Percentiles rank a stretch among this genome's conserved stretches.
phyloP scores from a whole-genome alignment of 768 basidiomycete species.

The Leucosporidium creatinivorum region DNA sequence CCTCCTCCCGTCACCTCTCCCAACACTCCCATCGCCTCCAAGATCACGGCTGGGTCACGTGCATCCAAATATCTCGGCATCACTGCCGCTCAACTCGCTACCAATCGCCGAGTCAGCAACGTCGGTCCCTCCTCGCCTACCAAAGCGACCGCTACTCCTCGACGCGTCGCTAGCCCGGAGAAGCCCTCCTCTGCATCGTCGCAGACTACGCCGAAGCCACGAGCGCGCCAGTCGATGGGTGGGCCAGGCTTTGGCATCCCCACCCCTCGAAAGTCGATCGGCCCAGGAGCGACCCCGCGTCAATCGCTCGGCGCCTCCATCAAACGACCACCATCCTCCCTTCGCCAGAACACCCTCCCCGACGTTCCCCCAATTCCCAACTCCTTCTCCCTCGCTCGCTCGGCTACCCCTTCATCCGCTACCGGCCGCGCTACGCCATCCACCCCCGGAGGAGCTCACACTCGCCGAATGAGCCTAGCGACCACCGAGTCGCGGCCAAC shows the following conservation, averaged over 20 bases:
- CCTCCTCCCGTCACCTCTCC: conserved; percentile 61
- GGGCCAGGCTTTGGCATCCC: not conserved
- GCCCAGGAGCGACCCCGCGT: conserved; percentile 7
- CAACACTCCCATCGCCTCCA: not conserved
- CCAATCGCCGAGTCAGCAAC: conserved; percentile 38
- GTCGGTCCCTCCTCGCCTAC: not conserved
- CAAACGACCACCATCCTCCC: conserved; percentile 23
- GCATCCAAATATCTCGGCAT: conserved; percentile 76
- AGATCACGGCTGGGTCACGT: conserved; percentile 71
- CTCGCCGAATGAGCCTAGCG: conserved; percentile 17
- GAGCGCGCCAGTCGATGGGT: not conserved
- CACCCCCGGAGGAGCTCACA: conserved; percentile 10
- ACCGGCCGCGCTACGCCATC: conserved; percentile 20
- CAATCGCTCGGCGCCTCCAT: conserved; percentile 8
- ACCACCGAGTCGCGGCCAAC: conserved; percentile 7
- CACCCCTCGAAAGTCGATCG: conserved; percentile 22
- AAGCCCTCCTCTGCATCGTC: conserved; percentile 9
- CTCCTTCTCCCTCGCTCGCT: conserved; percentile 12
- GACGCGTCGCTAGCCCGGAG: not conserved
- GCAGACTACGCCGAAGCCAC: conserved; percentile 8
- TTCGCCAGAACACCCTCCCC: conserved; percentile 14
- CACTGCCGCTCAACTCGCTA: conserved; percentile 70
- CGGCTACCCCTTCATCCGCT: conserved; percentile 9
- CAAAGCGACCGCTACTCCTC: not conserved
- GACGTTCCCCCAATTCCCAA: conserved; percentile 27